Conservation (phyloP, 169 alveolate species). For the Theileria orientalis region DNA sequence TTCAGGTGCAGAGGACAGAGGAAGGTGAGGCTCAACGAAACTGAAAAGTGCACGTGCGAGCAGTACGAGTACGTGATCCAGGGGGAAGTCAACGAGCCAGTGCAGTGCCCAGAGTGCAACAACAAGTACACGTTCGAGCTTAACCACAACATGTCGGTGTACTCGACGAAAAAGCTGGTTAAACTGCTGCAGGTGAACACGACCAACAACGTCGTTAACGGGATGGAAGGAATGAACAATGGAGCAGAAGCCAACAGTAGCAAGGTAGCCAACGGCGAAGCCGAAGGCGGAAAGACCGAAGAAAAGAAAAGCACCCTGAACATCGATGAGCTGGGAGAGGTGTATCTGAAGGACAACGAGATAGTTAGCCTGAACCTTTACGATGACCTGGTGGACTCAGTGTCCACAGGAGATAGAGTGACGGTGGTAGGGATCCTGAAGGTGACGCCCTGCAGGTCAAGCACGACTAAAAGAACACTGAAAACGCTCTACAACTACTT, state of each 20-base stretch:
- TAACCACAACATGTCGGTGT: slow-evolving; percentile 90
- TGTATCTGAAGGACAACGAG: slow-evolving; percentile 16
- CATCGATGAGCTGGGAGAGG: slow-evolving; percentile 7
- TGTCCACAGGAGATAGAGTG: slow-evolving; percentile 97
- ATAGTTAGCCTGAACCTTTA: slow-evolving; percentile 81
- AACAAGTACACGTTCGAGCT: slow-evolving; percentile 88
- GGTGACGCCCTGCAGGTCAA: slow-evolving; percentile 91
- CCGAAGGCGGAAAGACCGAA: not conserved
- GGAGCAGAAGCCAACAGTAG: too few relatives aligned
- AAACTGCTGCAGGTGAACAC: slow-evolving; percentile 94
- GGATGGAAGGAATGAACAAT: too few relatives aligned
- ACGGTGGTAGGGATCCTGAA: slow-evolving; percentile 94
- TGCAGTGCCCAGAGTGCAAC: slow-evolving; percentile 89
- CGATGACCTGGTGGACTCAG: slow-evolving; percentile 93
- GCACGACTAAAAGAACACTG: slow-evolving; percentile 85
- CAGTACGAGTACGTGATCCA: slow-evolving; percentile 85
- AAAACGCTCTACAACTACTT: slow-evolving; percentile 90
- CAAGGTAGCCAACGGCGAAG: not conserved
- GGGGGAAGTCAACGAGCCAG: slow-evolving; percentile 96
- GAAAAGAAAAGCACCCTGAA: slow-evolving; percentile 20
- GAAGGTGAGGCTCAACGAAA: slow-evolving; percentile 73
- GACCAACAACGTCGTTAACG: slow-evolving; percentile 92
- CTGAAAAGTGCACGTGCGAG: slow-evolving; percentile 82
- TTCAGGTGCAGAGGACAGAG: slow-evolving; percentile 91
- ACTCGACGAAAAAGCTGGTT: slow-evolving; percentile 91